A percentile compares a stretch with the other conserved stretches of the same genome.
phyloP scores from a whole-genome alignment of 176 grass and related monocot genomes.

The barley (Hordeum vulgare) region DNA sequence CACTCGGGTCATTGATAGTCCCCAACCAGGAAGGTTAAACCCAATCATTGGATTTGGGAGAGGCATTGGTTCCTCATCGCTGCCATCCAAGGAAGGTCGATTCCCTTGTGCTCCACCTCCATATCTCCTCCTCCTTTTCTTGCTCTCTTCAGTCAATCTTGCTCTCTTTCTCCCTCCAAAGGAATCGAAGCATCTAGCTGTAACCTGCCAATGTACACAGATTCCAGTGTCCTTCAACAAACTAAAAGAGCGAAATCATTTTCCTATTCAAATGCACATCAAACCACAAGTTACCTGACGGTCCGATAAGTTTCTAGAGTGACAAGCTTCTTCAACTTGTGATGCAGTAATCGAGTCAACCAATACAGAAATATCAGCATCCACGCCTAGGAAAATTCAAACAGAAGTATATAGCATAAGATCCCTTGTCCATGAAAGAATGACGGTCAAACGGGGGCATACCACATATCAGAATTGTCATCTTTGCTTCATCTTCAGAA shows the following conservation, averaged over 20 bases:
- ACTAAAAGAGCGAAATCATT: background rate
- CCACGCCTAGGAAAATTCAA: conserved; percentile 41
- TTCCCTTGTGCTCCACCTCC: conserved; percentile 9
- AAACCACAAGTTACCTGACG: conserved; percentile 30
- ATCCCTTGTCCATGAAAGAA: background rate
- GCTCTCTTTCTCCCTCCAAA: conserved; percentile 14
- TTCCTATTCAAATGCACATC: background rate
- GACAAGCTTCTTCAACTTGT: conserved; percentile 21
- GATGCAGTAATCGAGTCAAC: conserved; percentile 64
- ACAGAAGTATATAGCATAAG: conserved; percentile 9
- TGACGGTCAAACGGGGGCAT: conserved; percentile 9
- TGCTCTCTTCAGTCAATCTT: conserved; percentile 1
- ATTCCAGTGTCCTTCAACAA: background rate
- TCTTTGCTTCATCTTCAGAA: background rate
- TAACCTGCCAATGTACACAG: conserved; percentile 19
- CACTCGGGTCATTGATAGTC: background rate
- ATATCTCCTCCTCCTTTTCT: conserved; percentile 35
- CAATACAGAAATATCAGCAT: conserved; percentile 48
- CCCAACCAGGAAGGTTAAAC: conserved; percentile 38
- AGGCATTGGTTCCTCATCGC: background rate
- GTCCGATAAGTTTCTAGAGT: conserved; percentile 14
- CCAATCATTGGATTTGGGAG: conserved; percentile 63
- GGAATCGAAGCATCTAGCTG: background rate
- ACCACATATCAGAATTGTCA: conserved; percentile 83
- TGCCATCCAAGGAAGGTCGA: conserved; percentile 11